phyloP scores from a whole-genome alignment of 2,329 filamentous ascomycete species.

The Rhynchosporium secalis region DNA sequence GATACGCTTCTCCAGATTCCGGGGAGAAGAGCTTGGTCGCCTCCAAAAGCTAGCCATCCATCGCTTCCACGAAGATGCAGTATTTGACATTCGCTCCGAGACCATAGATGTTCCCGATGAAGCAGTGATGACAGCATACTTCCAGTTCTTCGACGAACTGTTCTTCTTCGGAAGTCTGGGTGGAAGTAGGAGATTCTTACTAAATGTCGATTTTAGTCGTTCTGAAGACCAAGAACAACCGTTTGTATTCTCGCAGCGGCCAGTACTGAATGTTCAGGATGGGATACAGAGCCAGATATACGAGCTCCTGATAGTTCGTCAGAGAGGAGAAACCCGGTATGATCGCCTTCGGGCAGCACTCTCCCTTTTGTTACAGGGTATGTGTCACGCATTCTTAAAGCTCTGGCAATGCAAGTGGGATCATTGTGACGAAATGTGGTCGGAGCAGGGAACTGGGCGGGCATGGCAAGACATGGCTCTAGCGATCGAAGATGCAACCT shows the following conservation, averaged over 20 bases:
- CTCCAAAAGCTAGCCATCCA: conserved; percentile 15
- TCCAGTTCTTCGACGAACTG: conserved; percentile 18
- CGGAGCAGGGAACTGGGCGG: conserved; percentile 3
- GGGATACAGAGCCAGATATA: not conserved
- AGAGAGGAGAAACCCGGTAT: not conserved
- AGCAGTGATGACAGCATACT: conserved; percentile 14
- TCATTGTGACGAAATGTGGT: conserved; percentile 9
- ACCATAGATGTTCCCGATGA: not conserved
- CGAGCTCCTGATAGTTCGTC: conserved; percentile 4
- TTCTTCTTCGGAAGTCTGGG: conserved; percentile 21
- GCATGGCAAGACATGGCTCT: conserved; percentile 20
- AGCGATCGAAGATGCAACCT: conserved; percentile 17
- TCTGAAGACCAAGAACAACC: not conserved
- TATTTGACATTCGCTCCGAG: conserved; percentile 5
- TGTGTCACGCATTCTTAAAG: conserved; percentile 17
- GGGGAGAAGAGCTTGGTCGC: conserved; percentile 6
- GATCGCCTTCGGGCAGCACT: conserved; percentile 5
- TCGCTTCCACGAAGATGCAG: conserved; percentile 9
- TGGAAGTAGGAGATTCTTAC: conserved; percentile 4
- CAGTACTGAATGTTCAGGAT: not conserved
- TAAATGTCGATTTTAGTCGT: not conserved
- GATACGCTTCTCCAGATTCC: conserved; percentile 7
- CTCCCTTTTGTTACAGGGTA: conserved; percentile 16
- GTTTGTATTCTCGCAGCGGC: not conserved
- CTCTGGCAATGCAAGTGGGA: conserved; percentile 14